Evolutionary conservation across 148 eudicot species (phyloP).

Genomic region (Arbutus unedo): DNA sequence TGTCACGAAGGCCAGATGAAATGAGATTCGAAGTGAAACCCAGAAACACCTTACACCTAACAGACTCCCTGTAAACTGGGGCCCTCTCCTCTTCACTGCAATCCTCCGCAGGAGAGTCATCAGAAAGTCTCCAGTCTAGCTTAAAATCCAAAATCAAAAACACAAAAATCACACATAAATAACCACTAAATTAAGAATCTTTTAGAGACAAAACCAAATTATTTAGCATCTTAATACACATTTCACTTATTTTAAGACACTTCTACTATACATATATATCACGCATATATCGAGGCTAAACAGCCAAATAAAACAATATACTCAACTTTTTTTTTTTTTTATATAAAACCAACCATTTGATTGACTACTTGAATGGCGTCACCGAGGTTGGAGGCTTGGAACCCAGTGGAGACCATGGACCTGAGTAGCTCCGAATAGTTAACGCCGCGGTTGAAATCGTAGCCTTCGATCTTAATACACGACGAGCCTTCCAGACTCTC

Average conservation of each 20-base stretch:
- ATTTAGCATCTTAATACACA: neutral
- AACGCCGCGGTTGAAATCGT: conserved; percentile 79
- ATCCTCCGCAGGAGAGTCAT: conserved; percentile 62
- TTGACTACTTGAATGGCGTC: conserved; percentile 87
- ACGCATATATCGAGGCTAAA: neutral
- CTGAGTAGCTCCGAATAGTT: conserved; percentile 52
- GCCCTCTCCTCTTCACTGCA: conserved; percentile 70
- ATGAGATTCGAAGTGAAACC: conserved; percentile 94
- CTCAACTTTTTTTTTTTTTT: too few relatives aligned
- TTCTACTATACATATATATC: neutral
- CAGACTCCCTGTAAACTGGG: conserved; percentile 51
- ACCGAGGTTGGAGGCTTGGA: conserved; percentile 92
- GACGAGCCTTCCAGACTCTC: conserved; percentile 64
- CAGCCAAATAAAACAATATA: too few relatives aligned
- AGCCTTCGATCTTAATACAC: conserved; percentile 70
- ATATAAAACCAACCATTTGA: conserved; percentile 60
- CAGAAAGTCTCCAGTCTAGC: conserved; percentile 89
- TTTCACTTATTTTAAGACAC: neutral
- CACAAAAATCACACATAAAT: neutral
- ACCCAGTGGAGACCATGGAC: conserved; percentile 71
- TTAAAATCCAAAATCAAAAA: conserved; percentile 31
- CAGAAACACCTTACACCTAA: conserved; percentile 77
- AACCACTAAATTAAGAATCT: neutral
- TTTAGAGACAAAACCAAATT: neutral
- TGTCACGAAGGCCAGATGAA: conserved; percentile 90